Conservation (phyloP, 805 yeast species). For the Zygosaccharomyces siamensis region DNA sequence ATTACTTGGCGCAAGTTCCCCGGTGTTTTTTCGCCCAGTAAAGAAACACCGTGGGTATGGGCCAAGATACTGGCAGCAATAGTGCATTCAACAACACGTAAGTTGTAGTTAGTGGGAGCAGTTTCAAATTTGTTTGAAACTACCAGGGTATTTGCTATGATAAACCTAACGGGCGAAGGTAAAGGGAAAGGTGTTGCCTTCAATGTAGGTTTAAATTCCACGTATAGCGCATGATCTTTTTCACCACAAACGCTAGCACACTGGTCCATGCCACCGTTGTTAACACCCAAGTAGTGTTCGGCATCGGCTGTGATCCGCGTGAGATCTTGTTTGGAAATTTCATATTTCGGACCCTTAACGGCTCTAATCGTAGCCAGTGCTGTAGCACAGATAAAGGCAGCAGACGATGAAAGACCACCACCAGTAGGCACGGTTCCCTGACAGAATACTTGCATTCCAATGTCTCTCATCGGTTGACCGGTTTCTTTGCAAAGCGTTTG, state of each 20-base stretch:
- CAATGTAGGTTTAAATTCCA: constrained; percentile 57
- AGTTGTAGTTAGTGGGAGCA: constrained; percentile 63
- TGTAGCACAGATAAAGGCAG: constrained; percentile 65
- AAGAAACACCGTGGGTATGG: constrained; percentile 39
- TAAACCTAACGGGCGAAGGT: constrained; percentile 48
- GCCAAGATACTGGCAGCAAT: constrained; percentile 62
- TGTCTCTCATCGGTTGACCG: constrained; percentile 27
- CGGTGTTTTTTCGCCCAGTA: constrained; percentile 25
- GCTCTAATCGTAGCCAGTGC: constrained; percentile 53
- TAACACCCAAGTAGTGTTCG: constrained; percentile 69
- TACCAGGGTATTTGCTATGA: constrained; percentile 60
- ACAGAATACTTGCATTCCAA: constrained; percentile 49
- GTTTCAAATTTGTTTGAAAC: constrained; percentile 64
- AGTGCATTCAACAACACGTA: constrained; percentile 68
- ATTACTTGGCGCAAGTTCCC: constrained; percentile 64
- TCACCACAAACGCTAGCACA: constrained; percentile 66
- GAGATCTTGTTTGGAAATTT: constrained; percentile 47
- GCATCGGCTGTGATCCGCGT: constrained; percentile 58
- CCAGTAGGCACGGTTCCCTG: constrained; percentile 70
- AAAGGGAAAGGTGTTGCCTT: constrained; percentile 50
- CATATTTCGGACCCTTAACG: constrained; percentile 39
- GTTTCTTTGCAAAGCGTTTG: constrained; percentile 41
- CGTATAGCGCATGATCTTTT: constrained; percentile 50
- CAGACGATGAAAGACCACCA: constrained; percentile 65
- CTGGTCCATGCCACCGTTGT: constrained; percentile 79